Base-by-base conservation (phyloP, 495 filamentous ascomycete species). In the Clavariopsis aquatica region DNA sequence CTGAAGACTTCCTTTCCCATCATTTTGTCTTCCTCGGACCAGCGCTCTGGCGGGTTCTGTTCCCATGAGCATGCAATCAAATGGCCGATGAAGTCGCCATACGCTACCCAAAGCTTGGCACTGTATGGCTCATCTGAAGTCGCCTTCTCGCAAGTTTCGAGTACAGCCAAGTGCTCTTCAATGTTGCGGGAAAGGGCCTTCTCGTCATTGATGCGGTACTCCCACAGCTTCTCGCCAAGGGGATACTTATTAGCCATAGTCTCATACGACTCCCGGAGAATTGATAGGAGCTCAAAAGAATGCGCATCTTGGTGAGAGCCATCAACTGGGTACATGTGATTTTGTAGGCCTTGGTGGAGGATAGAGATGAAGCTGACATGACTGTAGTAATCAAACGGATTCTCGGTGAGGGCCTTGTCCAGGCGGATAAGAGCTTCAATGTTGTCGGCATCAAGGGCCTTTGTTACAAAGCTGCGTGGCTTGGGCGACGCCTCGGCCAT, bases 11-110 rank as follows among this genome's bases (percentile, higher is more conserved):
- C 90, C 52, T 83, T 83, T 49, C 89, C 90, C 31, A 90, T 70
- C 57, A 84, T 72, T 67, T 84, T 85, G 61, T 96, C 92, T 55
- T 96, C 91, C 54, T 87, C 84, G 10, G 86, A 78, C 89, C 90
- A 94, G 29, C 76, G 76, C 31, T 72, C 84, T 78, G 41, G 77
- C 17, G 47, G 38, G 29, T 28, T 61, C n/a, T 31, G 60, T 19
- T 66, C 62, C 71, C 84, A 82, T 27, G 84, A 78, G 29, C 79
- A 73, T 27, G 77, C 82, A 68, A 91, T 89, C 8, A 96, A 83
- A 20, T 86, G 86, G 70, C 89, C 84, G 63, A 96, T 83, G 81
- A 88, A 97, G 68, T 96, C 87, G 63, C 89, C 93, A 75, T 96
- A 97, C 20, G 88, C 82, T 59, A 86, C 80, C 93, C 95, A 98